These are phyloP conservation scores for Ramularia endophylla DNA, from an alignment of 2,329 filamentous ascomycete genomes.

Conservation along the genomic window DNA sequence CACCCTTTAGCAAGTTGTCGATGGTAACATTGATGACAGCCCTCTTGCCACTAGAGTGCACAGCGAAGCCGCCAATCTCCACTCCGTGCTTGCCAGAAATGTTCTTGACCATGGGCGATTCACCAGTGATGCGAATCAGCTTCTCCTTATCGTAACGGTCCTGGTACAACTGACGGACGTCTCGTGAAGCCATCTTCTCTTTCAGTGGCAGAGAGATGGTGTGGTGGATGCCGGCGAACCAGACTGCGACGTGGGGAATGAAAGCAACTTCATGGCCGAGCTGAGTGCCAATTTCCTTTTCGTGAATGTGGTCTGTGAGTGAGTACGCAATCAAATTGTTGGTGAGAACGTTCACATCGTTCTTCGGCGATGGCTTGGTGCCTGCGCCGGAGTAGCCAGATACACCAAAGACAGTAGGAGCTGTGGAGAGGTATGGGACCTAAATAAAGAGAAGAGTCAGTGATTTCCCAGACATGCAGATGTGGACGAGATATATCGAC, in stretches of 20 bases:
- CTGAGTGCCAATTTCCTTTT: conserved; percentile 79
- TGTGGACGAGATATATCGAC: too few species aligned
- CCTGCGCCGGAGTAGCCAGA: conserved; percentile 93
- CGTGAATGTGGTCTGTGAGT: conserved; percentile 90
- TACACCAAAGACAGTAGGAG: conserved; percentile 71
- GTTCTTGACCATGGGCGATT: conserved; percentile 76
- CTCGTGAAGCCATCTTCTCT: conserved; percentile 79
- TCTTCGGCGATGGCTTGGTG: conserved; percentile 90
- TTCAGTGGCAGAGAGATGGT: conserved; percentile 86
- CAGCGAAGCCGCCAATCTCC: conserved; percentile 93
- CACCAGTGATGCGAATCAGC: conserved; percentile 85
- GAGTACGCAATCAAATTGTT: conserved; percentile 91
- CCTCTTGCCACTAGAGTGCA: conserved; percentile 80
- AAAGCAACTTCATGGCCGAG: conserved; percentile 73
- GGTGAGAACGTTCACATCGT: conserved; percentile 74
- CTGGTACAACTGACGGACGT: conserved; percentile 92
- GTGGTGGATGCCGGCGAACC: conserved; percentile 94
- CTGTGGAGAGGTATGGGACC: conserved; percentile 61
- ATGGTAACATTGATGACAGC: conserved; percentile 94
- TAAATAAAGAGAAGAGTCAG: too few species aligned
- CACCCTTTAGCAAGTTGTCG: conserved; percentile 90
- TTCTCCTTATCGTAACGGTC: conserved; percentile 94
- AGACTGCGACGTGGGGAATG: conserved; percentile 88
- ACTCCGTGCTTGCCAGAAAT: conserved; percentile 82
- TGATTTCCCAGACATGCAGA: too few species aligned